Evolutionary conservation across 441 rosid genomes (phyloP).

Genomic region (Bocquillonia castaneifolia): DNA sequence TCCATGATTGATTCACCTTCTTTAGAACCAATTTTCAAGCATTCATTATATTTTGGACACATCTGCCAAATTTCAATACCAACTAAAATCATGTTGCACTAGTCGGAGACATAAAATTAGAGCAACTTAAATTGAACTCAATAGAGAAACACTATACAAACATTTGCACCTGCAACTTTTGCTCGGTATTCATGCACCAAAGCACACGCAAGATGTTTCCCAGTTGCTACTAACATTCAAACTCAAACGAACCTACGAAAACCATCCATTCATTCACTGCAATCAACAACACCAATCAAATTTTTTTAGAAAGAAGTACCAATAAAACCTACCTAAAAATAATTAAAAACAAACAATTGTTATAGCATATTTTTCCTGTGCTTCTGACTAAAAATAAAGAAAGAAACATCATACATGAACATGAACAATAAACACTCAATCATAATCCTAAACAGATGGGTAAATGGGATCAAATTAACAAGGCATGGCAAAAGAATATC

Average conservation of each 20-base stretch:
- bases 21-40: conserved; percentile 33
- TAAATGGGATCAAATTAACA: neutral
- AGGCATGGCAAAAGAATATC: neutral
- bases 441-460: neutral
- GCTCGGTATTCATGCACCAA: neutral
- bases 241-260: conserved; percentile 1
- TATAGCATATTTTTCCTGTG: neutral
- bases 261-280: neutral
- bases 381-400: neutral
- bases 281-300: too few species aligned
- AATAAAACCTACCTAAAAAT: too few species aligned
- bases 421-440: neutral
- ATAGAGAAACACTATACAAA: conserved; percentile 18
- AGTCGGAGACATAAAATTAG: conserved; percentile 31
- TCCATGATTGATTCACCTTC: conserved; percentile 32
- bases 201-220: neutral
- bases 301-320: too few species aligned
- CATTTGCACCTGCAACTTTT: conserved; percentile 10
- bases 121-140: conserved; percentile 38
- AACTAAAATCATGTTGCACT: conserved; percentile 28
- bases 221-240: conserved; percentile 6
- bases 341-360: too few species aligned
- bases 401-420: too few species aligned
- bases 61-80: conserved; percentile 41
- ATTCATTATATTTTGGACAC: conserved; percentile 42